These are phyloP conservation scores for Podospora fimiseda DNA, from an alignment of 495 filamentous ascomycete genomes.

Conservation along the genomic window DNA sequence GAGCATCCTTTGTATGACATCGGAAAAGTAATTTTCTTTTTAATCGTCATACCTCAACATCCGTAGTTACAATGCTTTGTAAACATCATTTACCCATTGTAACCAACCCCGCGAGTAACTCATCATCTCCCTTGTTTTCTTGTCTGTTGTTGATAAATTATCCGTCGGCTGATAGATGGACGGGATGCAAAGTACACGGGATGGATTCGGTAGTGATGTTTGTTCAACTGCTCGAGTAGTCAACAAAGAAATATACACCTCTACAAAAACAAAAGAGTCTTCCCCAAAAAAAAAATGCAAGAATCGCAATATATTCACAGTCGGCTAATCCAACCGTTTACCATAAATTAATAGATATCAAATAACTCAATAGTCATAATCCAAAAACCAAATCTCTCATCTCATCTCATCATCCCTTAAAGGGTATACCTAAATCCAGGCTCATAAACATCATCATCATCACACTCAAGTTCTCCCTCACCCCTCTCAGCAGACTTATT, in stretches of 20 bases:
- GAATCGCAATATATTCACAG: not conserved
- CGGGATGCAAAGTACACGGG: not conserved
- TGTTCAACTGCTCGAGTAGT: not conserved
- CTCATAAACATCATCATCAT: constrained; percentile 30
- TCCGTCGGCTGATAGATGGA: not conserved
- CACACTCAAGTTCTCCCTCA: constrained; percentile 38
- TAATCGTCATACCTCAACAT: not conserved
- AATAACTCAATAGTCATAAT: too few relatives aligned
- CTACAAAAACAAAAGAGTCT: too few relatives aligned
- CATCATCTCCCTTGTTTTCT: not conserved
- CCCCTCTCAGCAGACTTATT: constrained; percentile 40
- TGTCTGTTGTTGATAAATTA: not conserved
- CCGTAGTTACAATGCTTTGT: not conserved
- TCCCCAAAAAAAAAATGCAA: too few relatives aligned
- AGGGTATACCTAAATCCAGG: constrained; percentile 44
- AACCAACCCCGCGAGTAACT: not conserved
- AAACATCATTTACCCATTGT: constrained; percentile 8
- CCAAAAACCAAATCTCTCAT: too few relatives aligned
- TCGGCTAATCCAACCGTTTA: not conserved
- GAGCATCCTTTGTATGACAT: too few relatives aligned
- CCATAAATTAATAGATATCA: too few relatives aligned
- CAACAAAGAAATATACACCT: not conserved
- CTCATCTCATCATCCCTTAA: too few relatives aligned
- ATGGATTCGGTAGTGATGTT: not conserved
- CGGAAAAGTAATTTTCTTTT: not conserved